Evolutionary conservation across 495 filamentous ascomycete genomes (phyloP).

Genomic region (Penicillium psychrofluorescens): DNA sequence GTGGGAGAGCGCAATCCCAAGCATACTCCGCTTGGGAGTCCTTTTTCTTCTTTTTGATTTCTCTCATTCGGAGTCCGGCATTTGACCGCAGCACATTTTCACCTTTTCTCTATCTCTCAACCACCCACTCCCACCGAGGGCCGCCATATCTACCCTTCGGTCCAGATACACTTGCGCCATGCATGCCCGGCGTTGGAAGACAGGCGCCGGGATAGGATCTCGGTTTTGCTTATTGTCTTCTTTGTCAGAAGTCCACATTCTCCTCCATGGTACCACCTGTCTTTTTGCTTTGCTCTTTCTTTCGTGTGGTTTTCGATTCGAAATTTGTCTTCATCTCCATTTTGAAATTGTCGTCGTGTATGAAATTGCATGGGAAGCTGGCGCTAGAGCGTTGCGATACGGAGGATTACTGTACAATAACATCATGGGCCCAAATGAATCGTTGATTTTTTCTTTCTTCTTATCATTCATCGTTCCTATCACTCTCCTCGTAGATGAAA

Average conservation of each 20-base stretch:
- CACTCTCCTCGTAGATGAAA: neutral
- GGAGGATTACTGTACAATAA: neutral
- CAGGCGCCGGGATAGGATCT: no score
- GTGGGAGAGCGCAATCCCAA: no score
- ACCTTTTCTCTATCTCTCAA: no score
- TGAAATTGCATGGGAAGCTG: neutral
- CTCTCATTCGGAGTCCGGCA: no score
- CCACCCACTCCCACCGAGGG: no score
- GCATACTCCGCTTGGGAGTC: no score
- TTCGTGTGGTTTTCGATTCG: conserved; percentile 6
- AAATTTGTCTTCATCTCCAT: conserved; percentile 3
- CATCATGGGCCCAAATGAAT: conserved; percentile 5
- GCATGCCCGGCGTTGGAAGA: no score
- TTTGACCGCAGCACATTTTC: no score
- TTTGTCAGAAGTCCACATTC: neutral
- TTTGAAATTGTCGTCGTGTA: neutral
- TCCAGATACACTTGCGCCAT: no score
- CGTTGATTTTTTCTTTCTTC: conserved; percentile 1
- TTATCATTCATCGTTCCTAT: neutral
- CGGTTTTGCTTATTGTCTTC: no score
- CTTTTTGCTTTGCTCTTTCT: conserved; percentile 1
- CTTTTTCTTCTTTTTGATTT: no score
- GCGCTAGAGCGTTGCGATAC: neutral
- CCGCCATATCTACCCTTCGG: no score
- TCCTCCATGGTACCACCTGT: neutral